These are phyloP conservation scores for Emiliania huxleyi DNA, from an alignment of 78 protist species.

Conservation along the genomic window DNA sequence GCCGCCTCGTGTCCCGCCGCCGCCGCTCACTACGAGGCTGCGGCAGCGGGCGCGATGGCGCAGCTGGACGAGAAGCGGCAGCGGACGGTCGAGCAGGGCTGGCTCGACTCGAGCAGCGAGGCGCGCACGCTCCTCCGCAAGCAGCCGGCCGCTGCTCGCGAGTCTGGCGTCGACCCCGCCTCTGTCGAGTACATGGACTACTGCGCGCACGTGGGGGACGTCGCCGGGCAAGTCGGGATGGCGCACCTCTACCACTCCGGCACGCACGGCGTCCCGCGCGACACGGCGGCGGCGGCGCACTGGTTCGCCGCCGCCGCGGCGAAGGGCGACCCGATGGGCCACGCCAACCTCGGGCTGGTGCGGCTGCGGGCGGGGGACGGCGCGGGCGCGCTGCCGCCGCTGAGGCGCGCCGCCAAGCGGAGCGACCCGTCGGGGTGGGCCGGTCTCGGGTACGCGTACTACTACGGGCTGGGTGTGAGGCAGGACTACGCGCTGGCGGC, in stretches of 20 bases:
- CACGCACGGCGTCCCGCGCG: conserved; percentile 2
- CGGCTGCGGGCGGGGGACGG: not conserved
- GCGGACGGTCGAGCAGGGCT: not conserved
- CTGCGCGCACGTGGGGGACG: not conserved
- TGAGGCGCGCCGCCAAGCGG: not conserved
- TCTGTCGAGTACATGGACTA: conserved; percentile 1
- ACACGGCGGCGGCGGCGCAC: not conserved
- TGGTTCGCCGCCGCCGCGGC: not conserved
- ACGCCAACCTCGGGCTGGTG: not conserved
- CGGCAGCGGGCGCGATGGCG: not conserved
- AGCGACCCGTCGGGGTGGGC: not conserved
- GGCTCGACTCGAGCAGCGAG: not conserved
- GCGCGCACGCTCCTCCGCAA: not conserved
- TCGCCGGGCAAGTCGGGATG: not conserved
- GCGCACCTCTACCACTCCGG: not conserved
- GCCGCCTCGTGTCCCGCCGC: not conserved
- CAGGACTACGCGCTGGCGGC: not conserved
- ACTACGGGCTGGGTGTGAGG: not conserved
- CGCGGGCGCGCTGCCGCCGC: not conserved
- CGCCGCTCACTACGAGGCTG: not conserved
- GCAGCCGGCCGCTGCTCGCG: not conserved
- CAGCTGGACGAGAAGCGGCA: not conserved
- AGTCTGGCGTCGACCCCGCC: not conserved
- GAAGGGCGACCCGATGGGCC: not conserved
- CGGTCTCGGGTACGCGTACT: not conserved